Base-by-base conservation (phyloP, 139 green algal species). In the Chlorella ohadii region DNA sequence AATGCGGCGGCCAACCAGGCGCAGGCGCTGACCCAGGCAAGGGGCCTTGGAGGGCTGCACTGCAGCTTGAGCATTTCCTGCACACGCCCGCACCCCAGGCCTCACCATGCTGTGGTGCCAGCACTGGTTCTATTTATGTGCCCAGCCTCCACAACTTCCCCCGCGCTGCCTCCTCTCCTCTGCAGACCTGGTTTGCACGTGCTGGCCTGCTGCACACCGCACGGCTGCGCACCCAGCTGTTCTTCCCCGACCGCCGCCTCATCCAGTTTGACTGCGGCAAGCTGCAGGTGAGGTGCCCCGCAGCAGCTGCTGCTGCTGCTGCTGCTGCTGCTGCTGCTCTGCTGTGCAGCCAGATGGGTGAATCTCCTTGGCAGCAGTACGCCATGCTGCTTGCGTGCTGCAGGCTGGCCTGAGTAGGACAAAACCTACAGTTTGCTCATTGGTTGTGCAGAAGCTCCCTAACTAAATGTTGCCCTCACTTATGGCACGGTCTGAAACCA, bases 251-350 rank as follows among this genome's bases (percentile, higher is more conserved):
- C 89, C 74, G 92, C 3, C 90, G 93, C 7, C 92, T 99, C 36
- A 88, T 99, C 63, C 96, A 99, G 93, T 98, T 92, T 88, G 96
- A 98, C 88, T 98, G 95, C 79, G 96, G 96, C 83, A 98, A 98
- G 90, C 94, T 98, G 73, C 92, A 95, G 93, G 92, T 75, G 71
- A 0, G 47, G 11, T 59, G 63, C 27, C 9, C 71, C 28, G 22
- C 25, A 27, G n/a, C n/a, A n/a, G n/a, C n/a, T 64, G 33, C 39
- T 51, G 34, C 34, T 51, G 34, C 34, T 27, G 15, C 11, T 74
- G 19, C 11, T 64, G 33, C 39, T 51, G 34, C 34, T 51, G 34
- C 34, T 27, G 15, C 11, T 74, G 19, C 11, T 73, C n/a, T n/a
- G n/a, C n/a, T n/a, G n/a, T n/a, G n/a, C n/a, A n/a, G n/a, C n/a